Base-by-base conservation (phyloP, 139 green algal genomes). In the Tetraselmis striata region DNA sequence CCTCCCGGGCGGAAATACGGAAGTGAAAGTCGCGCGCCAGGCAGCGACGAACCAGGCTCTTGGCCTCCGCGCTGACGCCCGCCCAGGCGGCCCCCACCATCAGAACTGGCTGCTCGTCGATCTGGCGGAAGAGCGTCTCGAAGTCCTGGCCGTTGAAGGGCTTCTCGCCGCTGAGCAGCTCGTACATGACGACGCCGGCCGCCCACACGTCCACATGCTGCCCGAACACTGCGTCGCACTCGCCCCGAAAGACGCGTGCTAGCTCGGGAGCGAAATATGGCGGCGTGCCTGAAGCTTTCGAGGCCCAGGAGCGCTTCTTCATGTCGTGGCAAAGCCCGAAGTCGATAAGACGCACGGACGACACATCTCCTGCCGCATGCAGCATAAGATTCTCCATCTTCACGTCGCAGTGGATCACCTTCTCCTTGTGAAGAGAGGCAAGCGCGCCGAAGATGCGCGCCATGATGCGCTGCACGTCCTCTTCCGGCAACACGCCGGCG, bases 161-260 rank as follows among this genome's bases (percentile, higher is more conserved):
- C 28, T 86, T 83, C 24, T 78, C 76, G 58, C 88, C 88, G 5
- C 81, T 89, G 1, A 90, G 84, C 78, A 91, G 79, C 79, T 90
- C 86, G 79, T 84, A 91, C 30, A 78, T 82, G 31, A 91, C 80
- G 28, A 91, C 88, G 11, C 88, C 88, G 0, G 82, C 80, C 45
- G 76, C 82, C 88, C 88, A 91, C 45, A 91, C 83, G 78, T 91
- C 87, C 27, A 86, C 84, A n/a, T 86, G 81, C 75, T 79, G 81
- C 80, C 79, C 59, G 76, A 90, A 91, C 22, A 79, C 78, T 0
- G 80, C 11, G 32, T 74, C 0, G 79, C 28, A 32, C 67, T 84
- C 81, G 23, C 22, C 75, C 30, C 59, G 75, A 2, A 75, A 80
- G 25, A 27, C 1, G 1, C 1, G 2, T 77, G 24, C 5, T 30